Percentiles rank a stretch among this genome's conserved stretches.
These are phyloP conservation scores for Aquilaria sinensis DNA, from an alignment of 345 rosid genomes.

Conservation along the genomic window DNA sequence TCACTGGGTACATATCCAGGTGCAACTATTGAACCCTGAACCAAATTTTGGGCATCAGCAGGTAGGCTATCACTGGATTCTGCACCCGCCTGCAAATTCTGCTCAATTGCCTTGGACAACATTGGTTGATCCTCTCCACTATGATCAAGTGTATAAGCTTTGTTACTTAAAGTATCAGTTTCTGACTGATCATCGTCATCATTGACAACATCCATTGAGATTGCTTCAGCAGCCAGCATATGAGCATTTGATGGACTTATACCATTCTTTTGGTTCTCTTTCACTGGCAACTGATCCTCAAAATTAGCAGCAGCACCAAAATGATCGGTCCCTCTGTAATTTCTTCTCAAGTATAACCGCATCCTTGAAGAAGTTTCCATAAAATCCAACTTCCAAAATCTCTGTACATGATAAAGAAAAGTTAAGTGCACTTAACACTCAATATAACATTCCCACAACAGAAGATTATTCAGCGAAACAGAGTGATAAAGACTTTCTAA, in stretches of 20 bases:
- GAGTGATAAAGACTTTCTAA: too few species aligned
- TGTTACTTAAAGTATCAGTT: slow-evolving; percentile 48
- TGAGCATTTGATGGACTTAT: slow-evolving; percentile 55
- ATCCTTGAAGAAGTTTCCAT: slow-evolving; percentile 96
- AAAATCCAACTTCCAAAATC: slow-evolving; percentile 95
- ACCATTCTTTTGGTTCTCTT: slow-evolving; percentile 31
- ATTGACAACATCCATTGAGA: slow-evolving; percentile 59
- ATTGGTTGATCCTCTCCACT: slow-evolving; percentile 38
- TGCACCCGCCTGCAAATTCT: slow-evolving; percentile 33
- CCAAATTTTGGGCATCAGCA: slow-evolving; percentile 43
- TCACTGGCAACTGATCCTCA: slow-evolving; percentile 50
- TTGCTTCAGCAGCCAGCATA: slow-evolving; percentile 80
- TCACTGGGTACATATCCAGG: slow-evolving; percentile 91
- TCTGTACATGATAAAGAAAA: slow-evolving; percentile 31
- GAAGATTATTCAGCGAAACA: neutral
- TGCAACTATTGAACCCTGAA: slow-evolving; percentile 50
- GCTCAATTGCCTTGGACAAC: slow-evolving; percentile 42
- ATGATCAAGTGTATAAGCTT: slow-evolving; percentile 32
- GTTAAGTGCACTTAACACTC: neutral
- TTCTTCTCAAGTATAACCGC: slow-evolving; percentile 82
- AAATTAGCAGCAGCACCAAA: slow-evolving; percentile 88
- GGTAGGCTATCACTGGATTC: slow-evolving; percentile 46
- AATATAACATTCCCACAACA: neutral
- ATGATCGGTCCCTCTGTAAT: slow-evolving; percentile 81
- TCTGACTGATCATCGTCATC: slow-evolving; percentile 83